A percentile compares a stretch with the other conserved stretches of the same genome.
Evolutionary conservation across 306 rosid species (phyloP).

Genomic region (barrel medic (Medicago truncatula)): DNA sequence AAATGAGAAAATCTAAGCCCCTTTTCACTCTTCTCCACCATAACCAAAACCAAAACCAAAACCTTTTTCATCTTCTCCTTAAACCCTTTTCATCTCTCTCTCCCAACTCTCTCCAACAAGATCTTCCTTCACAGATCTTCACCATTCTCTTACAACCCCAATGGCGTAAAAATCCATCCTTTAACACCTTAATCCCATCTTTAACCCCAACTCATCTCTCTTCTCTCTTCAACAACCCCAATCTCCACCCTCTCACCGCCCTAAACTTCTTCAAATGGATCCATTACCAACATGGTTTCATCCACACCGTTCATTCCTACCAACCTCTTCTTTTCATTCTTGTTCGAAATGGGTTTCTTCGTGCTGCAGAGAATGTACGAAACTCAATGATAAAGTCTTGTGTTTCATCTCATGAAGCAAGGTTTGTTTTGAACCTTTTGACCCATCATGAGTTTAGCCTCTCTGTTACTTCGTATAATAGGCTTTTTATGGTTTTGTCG

Average conservation of each 20-base stretch:
- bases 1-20: constrained; percentile 55
- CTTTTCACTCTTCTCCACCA: constrained; percentile 40
- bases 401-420: constrained; percentile 47
- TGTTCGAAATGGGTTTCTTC: constrained; percentile 54
- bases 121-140: constrained; percentile 60
- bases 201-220: constrained; percentile 64
- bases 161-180: constrained; percentile 68
- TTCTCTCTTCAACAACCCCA: constrained; percentile 54
- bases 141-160: constrained; percentile 62
- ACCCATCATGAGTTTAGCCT: constrained; percentile 52
- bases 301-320: constrained; percentile 59
- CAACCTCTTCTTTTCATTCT: constrained; percentile 61
- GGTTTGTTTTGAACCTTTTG: constrained; percentile 52
- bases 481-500: constrained; percentile 61
- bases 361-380: constrained; percentile 65
- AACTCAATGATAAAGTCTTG: constrained; percentile 68
- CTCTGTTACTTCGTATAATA: constrained; percentile 67
- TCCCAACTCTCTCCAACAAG: too few relatives aligned
- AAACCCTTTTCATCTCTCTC: constrained; percentile 51
- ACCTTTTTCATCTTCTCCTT: constrained; percentile 6
- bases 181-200: constrained; percentile 53
- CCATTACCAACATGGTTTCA: constrained; percentile 48
- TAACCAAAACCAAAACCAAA: constrained; percentile 22
- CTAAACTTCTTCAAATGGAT: constrained; percentile 75
- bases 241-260: constrained; percentile 69